These are phyloP conservation scores for Leccinum subtestaceum DNA, from an alignment of 768 basidiomycete genomes.

Conservation along the genomic window DNA sequence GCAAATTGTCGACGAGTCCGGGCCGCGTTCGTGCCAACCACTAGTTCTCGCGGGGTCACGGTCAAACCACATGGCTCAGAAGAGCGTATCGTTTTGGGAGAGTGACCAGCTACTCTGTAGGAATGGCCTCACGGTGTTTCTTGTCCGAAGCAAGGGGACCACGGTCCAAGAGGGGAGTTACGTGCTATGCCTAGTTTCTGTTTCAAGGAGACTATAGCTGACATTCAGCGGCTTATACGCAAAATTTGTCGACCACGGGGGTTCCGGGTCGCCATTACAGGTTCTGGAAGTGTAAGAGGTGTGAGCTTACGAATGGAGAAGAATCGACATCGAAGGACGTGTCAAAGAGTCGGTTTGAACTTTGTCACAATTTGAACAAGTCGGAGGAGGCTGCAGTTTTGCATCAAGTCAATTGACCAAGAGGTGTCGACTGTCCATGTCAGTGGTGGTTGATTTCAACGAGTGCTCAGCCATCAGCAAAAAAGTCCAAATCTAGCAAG, in stretches of 20 bases:
- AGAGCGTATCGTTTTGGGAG: slow-evolving; percentile 40
- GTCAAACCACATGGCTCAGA: slow-evolving; percentile 58
- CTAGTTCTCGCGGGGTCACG: slow-evolving; percentile 52
- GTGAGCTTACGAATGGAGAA: slow-evolving; percentile 16
- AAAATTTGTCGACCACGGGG: not conserved
- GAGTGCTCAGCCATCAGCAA: no score
- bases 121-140: slow-evolving; percentile 49
- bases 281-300: slow-evolving; percentile 9
- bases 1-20: slow-evolving; percentile 39
- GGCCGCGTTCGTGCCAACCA: slow-evolving; percentile 52
- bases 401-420: slow-evolving; percentile 72
- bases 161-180: slow-evolving; percentile 42
- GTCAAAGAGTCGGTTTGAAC: slow-evolving; percentile 56
- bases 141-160: slow-evolving; percentile 49
- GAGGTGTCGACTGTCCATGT: slow-evolving; percentile 55
- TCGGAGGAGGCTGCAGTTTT: slow-evolving; percentile 31
- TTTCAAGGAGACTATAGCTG: slow-evolving; percentile 1
- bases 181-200: not conserved
- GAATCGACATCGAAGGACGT: not conserved
- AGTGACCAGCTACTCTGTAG: slow-evolving; percentile 59
- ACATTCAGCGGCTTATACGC: not conserved
- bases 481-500: no score
- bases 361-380: no score
- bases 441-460: slow-evolving; percentile 38
- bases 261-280: not conserved